These are phyloP conservation scores for Lachnum nothofagi DNA, from an alignment of 2,329 filamentous ascomycete species.

Conservation along the genomic window DNA sequence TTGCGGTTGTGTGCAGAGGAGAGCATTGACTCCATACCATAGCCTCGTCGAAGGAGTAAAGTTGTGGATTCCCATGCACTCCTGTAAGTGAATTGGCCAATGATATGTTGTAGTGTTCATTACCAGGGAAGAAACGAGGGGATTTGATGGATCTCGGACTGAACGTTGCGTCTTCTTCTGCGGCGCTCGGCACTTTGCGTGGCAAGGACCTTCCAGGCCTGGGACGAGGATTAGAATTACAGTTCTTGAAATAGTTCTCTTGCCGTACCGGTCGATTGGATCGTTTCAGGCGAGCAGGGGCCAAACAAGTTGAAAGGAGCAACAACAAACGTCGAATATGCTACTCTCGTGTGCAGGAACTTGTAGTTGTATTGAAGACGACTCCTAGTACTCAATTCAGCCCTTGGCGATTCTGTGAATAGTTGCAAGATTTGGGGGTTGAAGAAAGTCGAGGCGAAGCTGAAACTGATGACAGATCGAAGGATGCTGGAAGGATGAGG, in stretches of 20 bases:
- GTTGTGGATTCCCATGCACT: neutral
- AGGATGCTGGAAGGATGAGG: neutral
- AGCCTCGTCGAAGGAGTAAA: constrained; percentile 5
- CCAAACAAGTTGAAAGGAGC: neutral
- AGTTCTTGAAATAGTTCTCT: too few relatives aligned
- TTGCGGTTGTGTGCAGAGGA: neutral
- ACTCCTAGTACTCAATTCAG: neutral
- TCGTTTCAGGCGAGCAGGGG: neutral
- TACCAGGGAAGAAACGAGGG: too few relatives aligned
- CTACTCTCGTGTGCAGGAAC: neutral
- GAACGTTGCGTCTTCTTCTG: neutral
- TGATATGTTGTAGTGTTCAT: too few relatives aligned
- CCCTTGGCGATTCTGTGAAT: neutral
- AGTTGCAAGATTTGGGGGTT: neutral
- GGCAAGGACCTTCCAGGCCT: neutral
- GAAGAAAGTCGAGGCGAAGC: neutral
- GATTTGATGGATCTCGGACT: neutral
- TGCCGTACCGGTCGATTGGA: neutral
- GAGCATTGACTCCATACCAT: neutral
- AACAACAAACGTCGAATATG: neutral
- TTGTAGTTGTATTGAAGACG: neutral
- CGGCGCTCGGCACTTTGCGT: neutral
- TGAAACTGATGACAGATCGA: neutral
- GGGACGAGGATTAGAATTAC: neutral
- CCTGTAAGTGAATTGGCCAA: too few relatives aligned